These are phyloP conservation scores for Auriscalpium vulgare DNA, from an alignment of 768 basidiomycete species.

Conservation along the genomic window DNA sequence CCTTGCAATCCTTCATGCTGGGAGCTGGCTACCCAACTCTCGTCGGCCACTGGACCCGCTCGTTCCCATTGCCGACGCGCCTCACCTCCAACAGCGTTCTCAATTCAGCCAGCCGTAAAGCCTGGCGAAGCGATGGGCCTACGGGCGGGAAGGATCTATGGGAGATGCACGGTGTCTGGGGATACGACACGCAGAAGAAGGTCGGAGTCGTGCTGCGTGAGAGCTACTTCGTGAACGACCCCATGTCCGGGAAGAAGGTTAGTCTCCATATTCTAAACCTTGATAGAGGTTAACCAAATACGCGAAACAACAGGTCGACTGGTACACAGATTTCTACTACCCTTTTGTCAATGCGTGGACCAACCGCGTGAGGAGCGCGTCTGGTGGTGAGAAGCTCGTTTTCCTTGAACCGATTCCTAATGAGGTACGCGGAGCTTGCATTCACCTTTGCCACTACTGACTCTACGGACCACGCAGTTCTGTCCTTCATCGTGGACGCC, in stretches of 20 bases:
- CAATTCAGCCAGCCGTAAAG: conserved; percentile 50
- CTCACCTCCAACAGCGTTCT: conserved; percentile 49
- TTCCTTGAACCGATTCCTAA: conserved; percentile 91
- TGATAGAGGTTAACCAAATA: background rate
- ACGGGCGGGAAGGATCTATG: conserved; percentile 69
- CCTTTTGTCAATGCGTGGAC: conserved; percentile 70
- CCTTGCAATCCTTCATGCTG: conserved; percentile 86
- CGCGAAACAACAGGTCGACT: conserved; percentile 52
- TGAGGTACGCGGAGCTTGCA: conserved; percentile 46
- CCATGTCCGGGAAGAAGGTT: conserved; percentile 55
- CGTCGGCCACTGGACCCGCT: conserved; percentile 75
- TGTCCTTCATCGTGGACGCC: conserved; percentile 73
- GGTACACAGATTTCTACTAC: conserved; percentile 82
- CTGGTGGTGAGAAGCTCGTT: conserved; percentile 47
- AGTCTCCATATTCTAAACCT: conserved; percentile 3
- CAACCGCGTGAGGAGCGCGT: conserved; percentile 41
- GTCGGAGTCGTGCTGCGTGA: conserved; percentile 73
- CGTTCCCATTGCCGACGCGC: conserved; percentile 84
- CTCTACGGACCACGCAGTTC: conserved; percentile 37
- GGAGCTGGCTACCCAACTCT: conserved; percentile 79
- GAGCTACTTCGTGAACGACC: conserved; percentile 75
- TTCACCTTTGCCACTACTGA: background rate
- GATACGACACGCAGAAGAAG: conserved; percentile 62
- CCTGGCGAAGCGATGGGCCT: conserved; percentile 72
- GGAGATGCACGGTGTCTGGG: conserved; percentile 93